These are phyloP conservation scores for Setaria viridis DNA, from an alignment of 202 grass and related monocot genomes.

Conservation along the genomic window DNA sequence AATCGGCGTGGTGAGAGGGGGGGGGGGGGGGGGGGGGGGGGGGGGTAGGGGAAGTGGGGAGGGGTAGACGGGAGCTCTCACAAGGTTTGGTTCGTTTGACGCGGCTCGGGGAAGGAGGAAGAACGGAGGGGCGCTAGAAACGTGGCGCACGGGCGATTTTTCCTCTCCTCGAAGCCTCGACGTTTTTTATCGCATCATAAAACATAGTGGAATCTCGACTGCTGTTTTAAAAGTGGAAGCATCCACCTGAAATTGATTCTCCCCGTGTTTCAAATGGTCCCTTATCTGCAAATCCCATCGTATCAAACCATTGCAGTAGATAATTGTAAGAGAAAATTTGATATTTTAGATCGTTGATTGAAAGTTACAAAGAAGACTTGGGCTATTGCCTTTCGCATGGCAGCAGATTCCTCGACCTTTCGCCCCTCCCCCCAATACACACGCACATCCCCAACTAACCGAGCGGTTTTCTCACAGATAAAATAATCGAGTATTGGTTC, in stretches of 20 bases:
- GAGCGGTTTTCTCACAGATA: too few relatives aligned
- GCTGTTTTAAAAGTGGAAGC: not conserved
- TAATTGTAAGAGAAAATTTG: not conserved
- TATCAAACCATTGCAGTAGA: not conserved
- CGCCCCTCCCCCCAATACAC: too few relatives aligned
- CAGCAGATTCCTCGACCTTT: too few relatives aligned
- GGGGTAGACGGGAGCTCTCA: not conserved
- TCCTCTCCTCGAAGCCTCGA: not conserved
- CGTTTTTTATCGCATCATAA: not conserved
- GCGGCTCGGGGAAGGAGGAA: conserved; percentile 43
- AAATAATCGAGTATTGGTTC: too few relatives aligned
- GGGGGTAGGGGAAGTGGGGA: not conserved
- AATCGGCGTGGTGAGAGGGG: conserved; percentile 19
- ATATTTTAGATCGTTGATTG: too few relatives aligned
- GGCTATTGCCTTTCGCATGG: too few relatives aligned
- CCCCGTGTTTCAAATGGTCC: not conserved
- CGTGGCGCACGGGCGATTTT: conserved; percentile 36
- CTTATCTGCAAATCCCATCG: too few relatives aligned
- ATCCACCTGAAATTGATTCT: not conserved
- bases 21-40: not conserved
- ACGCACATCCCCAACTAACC: too few relatives aligned
- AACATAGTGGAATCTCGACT: not conserved
- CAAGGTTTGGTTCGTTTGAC: conserved; percentile 45
- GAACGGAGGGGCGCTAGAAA: conserved; percentile 10
- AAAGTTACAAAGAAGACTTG: too few relatives aligned